Conservation (phyloP, 2,329 filamentous ascomycete genomes). For the Colletotrichum orchidophilum region DNA sequence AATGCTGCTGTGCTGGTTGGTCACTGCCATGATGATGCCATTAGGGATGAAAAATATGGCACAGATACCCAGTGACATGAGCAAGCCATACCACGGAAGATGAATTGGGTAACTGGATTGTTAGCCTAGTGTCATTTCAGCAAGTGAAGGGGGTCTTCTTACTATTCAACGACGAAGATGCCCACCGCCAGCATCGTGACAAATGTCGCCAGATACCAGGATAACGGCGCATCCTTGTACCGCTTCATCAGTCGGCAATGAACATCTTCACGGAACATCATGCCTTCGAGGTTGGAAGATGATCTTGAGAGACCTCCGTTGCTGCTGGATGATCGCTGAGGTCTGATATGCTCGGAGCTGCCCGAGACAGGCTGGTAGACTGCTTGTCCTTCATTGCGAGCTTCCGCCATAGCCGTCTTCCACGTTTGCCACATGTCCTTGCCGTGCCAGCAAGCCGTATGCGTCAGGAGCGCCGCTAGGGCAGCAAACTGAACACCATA, state of each 20-base stretch:
- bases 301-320: slow-evolving; percentile 45
- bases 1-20: slow-evolving; percentile 87
- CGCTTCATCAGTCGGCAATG: slow-evolving; percentile 85
- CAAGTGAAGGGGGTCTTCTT: slow-evolving; percentile 45
- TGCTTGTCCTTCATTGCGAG: slow-evolving; percentile 58
- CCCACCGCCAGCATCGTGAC: slow-evolving; percentile 80
- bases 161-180: slow-evolving; percentile 88
- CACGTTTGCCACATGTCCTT: slow-evolving; percentile 83
- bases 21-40: slow-evolving; percentile 92
- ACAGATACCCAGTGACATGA: slow-evolving; percentile 81
- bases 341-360: slow-evolving; percentile 28
- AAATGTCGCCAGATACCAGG: slow-evolving; percentile 83
- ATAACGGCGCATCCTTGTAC: slow-evolving; percentile 83
- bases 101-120: slow-evolving; percentile 76
- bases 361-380: slow-evolving; percentile 62
- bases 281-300: slow-evolving; percentile 56
- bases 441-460: slow-evolving; percentile 87
- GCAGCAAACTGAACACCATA: slow-evolving; percentile 89
- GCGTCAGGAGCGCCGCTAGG: slow-evolving; percentile 80
- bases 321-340: slow-evolving; percentile 20
- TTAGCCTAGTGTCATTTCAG: slow-evolving; percentile 34
- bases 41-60: slow-evolving; percentile 88
- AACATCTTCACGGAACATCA: slow-evolving; percentile 80
- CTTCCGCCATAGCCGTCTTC: slow-evolving; percentile 74
- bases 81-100: slow-evolving; percentile 85